A percentile compares a stretch with the other conserved stretches of the same genome.
Evolutionary conservation across 2,329 filamentous ascomycete species (phyloP).

Genomic region (Cladophialophora psammophila): DNA sequence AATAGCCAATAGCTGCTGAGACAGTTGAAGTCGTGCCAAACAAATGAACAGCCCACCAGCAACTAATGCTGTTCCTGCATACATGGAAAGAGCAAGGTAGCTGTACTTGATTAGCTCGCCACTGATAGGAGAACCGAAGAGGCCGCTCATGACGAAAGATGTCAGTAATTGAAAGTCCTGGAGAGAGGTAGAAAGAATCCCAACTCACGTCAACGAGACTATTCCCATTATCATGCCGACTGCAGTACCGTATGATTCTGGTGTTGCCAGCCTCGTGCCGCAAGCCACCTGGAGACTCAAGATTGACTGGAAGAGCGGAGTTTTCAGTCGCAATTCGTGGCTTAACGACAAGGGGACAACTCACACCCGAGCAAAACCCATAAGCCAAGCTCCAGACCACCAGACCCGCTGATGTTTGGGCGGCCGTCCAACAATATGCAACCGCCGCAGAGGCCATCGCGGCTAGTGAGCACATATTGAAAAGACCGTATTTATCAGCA

Average conservation of each 20-base stretch:
- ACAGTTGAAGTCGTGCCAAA: conserved; percentile 19
- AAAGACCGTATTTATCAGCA: conserved; percentile 45
- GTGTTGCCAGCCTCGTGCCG: conserved; percentile 52
- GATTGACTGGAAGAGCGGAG: conserved; percentile 48
- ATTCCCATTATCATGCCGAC: conserved; percentile 54
- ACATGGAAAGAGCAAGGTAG: conserved; percentile 53
- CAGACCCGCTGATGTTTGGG: conserved; percentile 41
- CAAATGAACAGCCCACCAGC: conserved; percentile 19
- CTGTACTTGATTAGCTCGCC: conserved; percentile 52
- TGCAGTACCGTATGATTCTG: conserved; percentile 51
- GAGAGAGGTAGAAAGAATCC: neutral
- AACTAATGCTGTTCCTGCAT: conserved; percentile 10
- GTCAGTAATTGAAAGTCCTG: neutral
- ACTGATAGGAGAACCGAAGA: conserved; percentile 54
- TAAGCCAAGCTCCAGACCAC: conserved; percentile 45
- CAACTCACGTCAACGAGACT: conserved; percentile 53
- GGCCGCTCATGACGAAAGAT: conserved; percentile 40
- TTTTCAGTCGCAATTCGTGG: neutral
- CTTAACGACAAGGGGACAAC: neutral
- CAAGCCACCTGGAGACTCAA: conserved; percentile 58
- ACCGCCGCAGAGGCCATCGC: conserved; percentile 43
- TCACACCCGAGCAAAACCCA: conserved; percentile 46
- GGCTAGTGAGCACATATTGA: conserved; percentile 43
- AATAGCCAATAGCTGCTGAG: conserved; percentile 14
- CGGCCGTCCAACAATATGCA: conserved; percentile 43